These are phyloP conservation scores for Schizochytrium sp. DNA, from an alignment of 108 stramenopile species.

Conservation along the genomic window DNA sequence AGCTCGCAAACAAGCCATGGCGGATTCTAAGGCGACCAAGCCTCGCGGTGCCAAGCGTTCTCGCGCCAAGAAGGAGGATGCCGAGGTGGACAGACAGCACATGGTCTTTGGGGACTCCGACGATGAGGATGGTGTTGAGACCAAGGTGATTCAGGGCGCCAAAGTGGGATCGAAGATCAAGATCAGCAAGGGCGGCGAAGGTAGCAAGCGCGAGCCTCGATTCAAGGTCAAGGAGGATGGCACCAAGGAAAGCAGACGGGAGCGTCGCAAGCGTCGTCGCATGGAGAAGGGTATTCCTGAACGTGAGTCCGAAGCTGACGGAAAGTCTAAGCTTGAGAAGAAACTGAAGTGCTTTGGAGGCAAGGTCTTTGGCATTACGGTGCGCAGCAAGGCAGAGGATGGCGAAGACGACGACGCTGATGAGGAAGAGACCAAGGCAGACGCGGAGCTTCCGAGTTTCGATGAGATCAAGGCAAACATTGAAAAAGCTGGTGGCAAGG, in stretches of 20 bases:
- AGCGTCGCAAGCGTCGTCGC: not conserved
- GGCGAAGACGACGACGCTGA: slow-evolving; percentile 52
- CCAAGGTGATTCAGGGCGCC: not conserved
- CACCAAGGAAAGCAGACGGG: not conserved
- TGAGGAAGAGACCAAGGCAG: not conserved
- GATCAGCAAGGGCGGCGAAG: not conserved
- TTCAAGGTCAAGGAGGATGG: slow-evolving; percentile 5
- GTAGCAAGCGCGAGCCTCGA: not conserved
- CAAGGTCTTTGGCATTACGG: slow-evolving; percentile 49
- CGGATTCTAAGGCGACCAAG: not conserved
- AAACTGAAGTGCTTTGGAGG: slow-evolving; percentile 29
- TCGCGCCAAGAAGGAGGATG: not conserved
- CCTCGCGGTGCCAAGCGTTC: not conserved
- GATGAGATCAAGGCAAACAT: not conserved
- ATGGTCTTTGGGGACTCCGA: slow-evolving; percentile 19
- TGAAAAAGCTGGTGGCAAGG: slow-evolving; percentile 46
- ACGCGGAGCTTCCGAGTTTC: not conserved
- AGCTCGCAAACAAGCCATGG: not conserved
- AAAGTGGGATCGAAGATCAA: not conserved
- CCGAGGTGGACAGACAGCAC: not conserved
- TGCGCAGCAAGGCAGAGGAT: slow-evolving; percentile 1
- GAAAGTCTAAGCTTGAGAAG: not conserved
- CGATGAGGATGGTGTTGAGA: slow-evolving; percentile 7
- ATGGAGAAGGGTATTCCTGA: not conserved
- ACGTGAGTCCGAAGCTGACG: not conserved